Evolutionary conservation across 1,284 basidiomycete genomes (phyloP), one percentile per base, ranked within the genome.

Genomic region (Rhizoctonia solani): DNA sequence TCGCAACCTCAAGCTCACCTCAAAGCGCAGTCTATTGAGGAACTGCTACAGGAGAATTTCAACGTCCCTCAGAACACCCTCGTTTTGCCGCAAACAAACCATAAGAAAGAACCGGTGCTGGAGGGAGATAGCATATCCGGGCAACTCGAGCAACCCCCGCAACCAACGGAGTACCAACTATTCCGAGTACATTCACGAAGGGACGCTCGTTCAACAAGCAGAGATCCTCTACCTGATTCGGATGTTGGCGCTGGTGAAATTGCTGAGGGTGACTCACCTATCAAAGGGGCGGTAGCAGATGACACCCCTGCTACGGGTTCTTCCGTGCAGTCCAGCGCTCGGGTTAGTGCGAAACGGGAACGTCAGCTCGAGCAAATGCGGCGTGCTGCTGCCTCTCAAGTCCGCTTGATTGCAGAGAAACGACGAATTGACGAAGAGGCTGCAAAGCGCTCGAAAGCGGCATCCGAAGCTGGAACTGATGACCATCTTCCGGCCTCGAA

Each of bases 351-450:
- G 27, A 65, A 65, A 53, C 61, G 61, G 16, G 37, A n/a, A 21
- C 61, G 49, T 39, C 32, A 42, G 8, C 61, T 65, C 37, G 23
- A 52, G 11, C 61, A 65, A 44, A 23, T 44, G 16, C 61, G 61
- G 32, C 49, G 23, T 13, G 49, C 61, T n/a, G 61, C 50, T 3
- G 61, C 61, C 6, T n/a, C 50, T 32, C n/a, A 65, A 65, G 47
- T 50, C 23, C 32, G 39, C 29, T 52, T 14, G 39, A 25, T 37
- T 14, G 47, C 61, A 44, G 49, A 65, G 44, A 9, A 46, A 27
- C 32, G 41, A 23, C 27, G 54, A 29, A 41, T 49, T 5, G 49
- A 37, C 14, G 39, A 50, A 29, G 61, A 65, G 34, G 61, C 13
- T 32, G 23, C 5, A 14, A 50, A 13, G 27, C 11, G 19, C 27